Base-by-base conservation (phyloP, 768 basidiomycete genomes). In the Boletus rufocinnamomeus region DNA sequence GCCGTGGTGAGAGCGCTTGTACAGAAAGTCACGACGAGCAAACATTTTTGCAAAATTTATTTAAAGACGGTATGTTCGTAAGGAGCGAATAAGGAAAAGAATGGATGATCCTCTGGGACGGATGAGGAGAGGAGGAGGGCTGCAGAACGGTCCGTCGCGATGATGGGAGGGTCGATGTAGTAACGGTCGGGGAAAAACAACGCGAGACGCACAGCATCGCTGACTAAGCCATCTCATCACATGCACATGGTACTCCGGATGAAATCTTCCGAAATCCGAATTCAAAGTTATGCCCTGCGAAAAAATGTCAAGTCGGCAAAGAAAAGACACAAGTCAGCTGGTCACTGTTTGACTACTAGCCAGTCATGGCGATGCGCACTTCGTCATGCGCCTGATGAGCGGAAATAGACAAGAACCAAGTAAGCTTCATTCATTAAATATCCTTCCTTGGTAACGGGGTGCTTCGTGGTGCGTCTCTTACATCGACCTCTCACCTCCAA, bases 11-110 rank as follows among this genome's bases (percentile, higher is more conserved):
- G 56, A 35, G 11, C 64, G 71, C 46, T 52, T 67, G 49, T 72
- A 48, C 27, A 59, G 37, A 58, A 58, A 55, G 51, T 60, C 40
- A 41, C 56, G 58, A 34, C 14, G 62, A n/a, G 47, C 47, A n/a
- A 52, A 52, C 59, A 67, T 69, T 48, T 56, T 63, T 43, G 34
- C 2, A 25, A 38, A 38, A 14, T 1, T 2, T 55, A 56, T 54
- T 49, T 38, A 37, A 23, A 6, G 51, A 54, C 11, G 41, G 9
- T 25, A 50, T 32, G 41, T 60, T 64, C 57, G 62, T 67, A 68
- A 72, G 30, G 69, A 74, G 54, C 45, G 71, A 56, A 54, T 11
- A 4, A 16, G 25, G 0, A 56, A 70, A 73, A 21, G 69, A 72
- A 56, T 40, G 71, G 32, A 60, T 4, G 16, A 21, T 30, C 52